Percentiles rank a stretch among this genome's conserved stretches.
Conservation (phyloP, 176 grass and related monocot species). For the Oryza nivara region DNA sequence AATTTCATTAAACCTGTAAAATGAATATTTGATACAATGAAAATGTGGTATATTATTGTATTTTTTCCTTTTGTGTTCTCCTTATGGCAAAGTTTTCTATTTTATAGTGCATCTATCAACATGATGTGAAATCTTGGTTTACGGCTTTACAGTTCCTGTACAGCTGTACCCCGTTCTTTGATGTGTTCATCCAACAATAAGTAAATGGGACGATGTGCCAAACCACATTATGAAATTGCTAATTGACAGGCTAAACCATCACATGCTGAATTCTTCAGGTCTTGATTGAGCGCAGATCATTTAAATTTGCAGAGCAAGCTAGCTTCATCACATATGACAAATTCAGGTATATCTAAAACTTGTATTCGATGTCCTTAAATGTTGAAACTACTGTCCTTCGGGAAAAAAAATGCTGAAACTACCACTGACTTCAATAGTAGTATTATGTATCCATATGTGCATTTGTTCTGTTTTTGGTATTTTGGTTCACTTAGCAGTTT, state of each 20-base stretch:
- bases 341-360: constrained; percentile 2
- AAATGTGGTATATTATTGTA: not conserved
- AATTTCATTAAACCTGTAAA: not conserved
- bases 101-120: not conserved
- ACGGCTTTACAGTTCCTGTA: not conserved
- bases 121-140: not conserved
- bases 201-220: not conserved
- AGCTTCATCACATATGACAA: not conserved
- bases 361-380: not conserved
- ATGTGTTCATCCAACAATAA: not conserved
- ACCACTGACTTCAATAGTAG: not conserved
- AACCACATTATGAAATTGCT: not conserved
- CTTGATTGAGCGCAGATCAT: not conserved
- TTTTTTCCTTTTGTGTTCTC: not conserved
- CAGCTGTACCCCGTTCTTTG: not conserved
- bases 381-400: not conserved
- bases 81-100: not conserved
- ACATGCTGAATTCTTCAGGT: not conserved
- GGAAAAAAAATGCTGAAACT: not conserved
- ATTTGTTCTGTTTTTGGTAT: not conserved
- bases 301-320: not conserved
- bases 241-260: not conserved
- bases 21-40: not conserved
- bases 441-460: not conserved
- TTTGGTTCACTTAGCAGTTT: not conserved